Conservation (phyloP, 345 rosid genomes). For the Syzygium aqueum region DNA sequence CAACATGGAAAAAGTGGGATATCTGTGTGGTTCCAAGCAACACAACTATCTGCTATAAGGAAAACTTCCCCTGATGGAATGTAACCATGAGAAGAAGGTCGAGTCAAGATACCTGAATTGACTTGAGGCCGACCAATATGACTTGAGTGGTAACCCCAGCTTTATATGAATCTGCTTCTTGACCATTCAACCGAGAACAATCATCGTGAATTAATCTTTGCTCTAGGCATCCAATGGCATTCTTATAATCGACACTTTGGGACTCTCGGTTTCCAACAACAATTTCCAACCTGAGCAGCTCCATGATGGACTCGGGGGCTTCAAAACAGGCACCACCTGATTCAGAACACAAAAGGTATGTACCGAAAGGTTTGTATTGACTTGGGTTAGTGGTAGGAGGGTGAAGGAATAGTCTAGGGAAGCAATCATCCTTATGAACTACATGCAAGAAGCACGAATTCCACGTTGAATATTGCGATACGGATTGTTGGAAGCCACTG, state of each 20-base stretch:
- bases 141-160: conserved; percentile 15
- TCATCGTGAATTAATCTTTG: conserved; percentile 4
- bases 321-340: conserved; percentile 34
- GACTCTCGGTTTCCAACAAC: neutral
- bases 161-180: neutral
- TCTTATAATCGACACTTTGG: conserved; percentile 7
- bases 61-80: neutral
- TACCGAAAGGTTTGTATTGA: conserved; percentile 41
- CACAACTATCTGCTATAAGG: neutral
- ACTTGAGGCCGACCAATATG: conserved; percentile 12
- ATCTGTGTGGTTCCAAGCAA: neutral
- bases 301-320: conserved; percentile 24
- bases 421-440: conserved; percentile 19
- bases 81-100: neutral
- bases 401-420: conserved; percentile 12
- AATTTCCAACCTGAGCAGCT: conserved; percentile 7
- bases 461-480: conserved; percentile 21
- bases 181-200: neutral
- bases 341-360: conserved; percentile 34
- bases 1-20: neutral
- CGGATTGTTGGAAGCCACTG: conserved; percentile 17
- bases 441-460: conserved; percentile 49
- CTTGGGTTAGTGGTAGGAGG: neutral
- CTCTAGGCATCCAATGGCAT: neutral
- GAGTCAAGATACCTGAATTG: conserved; percentile 4